Conservation (phyloP, 345 rosid species). For the Pseudoturritis turrita region DNA sequence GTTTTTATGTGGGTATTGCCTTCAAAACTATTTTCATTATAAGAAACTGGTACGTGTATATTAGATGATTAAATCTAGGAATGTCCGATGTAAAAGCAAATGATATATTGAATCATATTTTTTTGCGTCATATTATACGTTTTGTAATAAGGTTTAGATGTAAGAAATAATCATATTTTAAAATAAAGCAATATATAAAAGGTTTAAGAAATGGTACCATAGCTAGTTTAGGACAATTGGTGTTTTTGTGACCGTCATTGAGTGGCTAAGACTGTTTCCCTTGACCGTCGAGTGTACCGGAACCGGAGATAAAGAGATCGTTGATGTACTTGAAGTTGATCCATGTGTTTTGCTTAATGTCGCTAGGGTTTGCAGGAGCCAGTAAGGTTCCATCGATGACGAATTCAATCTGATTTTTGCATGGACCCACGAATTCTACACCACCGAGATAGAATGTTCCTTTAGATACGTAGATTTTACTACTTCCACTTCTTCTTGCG, state of each 20-base stretch:
- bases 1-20: too few relatives aligned
- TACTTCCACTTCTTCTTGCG: neutral
- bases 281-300: slow-evolving; percentile 27
- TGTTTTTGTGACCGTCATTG: slow-evolving; percentile 26
- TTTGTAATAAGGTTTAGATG: neutral
- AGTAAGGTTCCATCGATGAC: slow-evolving; percentile 24
- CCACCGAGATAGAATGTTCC: slow-evolving; percentile 22
- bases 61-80: too few relatives aligned
- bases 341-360: slow-evolving; percentile 12
- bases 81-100: too few relatives aligned
- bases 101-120: too few relatives aligned
- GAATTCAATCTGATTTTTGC: slow-evolving; percentile 15
- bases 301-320: slow-evolving; percentile 20
- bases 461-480: slow-evolving; percentile 17
- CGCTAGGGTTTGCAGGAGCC: slow-evolving; percentile 11
- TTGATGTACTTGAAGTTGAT: slow-evolving; percentile 20
- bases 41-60: too few relatives aligned
- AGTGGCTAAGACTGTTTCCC: slow-evolving; percentile 20
- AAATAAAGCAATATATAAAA: neutral
- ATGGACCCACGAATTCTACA: slow-evolving; percentile 18
- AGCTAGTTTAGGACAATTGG: slow-evolving; percentile 17
- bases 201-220: slow-evolving; percentile 15
- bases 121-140: neutral
- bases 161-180: neutral
- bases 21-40: neutral